A percentile compares a stretch with the other conserved stretches of the same genome.
phyloP scores from a whole-genome alignment of 2,329 filamentous ascomycete species.

The Colletotrichum simmondsii region DNA sequence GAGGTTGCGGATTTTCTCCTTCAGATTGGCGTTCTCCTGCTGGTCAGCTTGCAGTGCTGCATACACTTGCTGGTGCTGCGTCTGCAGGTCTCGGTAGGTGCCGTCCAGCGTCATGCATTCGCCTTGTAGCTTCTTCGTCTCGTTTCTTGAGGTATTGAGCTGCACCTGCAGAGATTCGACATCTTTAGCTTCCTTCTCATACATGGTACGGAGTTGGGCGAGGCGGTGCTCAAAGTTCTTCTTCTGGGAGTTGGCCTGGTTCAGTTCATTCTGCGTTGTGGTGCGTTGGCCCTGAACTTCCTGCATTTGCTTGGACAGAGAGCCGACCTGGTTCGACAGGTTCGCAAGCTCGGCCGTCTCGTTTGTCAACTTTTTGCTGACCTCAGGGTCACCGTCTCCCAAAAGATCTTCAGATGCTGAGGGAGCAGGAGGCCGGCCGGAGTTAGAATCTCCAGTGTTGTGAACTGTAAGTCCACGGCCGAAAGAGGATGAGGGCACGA shows the following conservation, averaged over 20 bases:
- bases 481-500: conserved; percentile 92
- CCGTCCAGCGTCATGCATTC: conserved; percentile 88
- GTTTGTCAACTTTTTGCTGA: conserved; percentile 86
- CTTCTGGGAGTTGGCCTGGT: conserved; percentile 86
- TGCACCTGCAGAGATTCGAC: conserved; percentile 88
- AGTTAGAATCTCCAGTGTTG: conserved; percentile 72
- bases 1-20: conserved; percentile 85
- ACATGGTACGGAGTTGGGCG: conserved; percentile 85
- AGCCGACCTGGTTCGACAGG: conserved; percentile 93
- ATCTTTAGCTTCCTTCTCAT: conserved; percentile 92
- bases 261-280: conserved; percentile 83
- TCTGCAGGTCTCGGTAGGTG: conserved; percentile 82
- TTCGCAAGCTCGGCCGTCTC: conserved; percentile 96
- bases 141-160: conserved; percentile 77
- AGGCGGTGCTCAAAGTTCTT: conserved; percentile 91
- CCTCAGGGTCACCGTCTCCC: conserved; percentile 89
- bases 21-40: conserved; percentile 85
- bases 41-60: conserved; percentile 85
- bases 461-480: conserved; percentile 84
- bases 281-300: conserved; percentile 86
- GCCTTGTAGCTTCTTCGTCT: conserved; percentile 85
- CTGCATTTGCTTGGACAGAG: conserved; percentile 92
- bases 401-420: conserved; percentile 81
- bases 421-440: conserved; percentile 52
- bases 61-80: conserved; percentile 81